Evolutionary conservation across 2,329 filamentous ascomycete species (phyloP).

Genomic region (Curvularia sp.): DNA sequence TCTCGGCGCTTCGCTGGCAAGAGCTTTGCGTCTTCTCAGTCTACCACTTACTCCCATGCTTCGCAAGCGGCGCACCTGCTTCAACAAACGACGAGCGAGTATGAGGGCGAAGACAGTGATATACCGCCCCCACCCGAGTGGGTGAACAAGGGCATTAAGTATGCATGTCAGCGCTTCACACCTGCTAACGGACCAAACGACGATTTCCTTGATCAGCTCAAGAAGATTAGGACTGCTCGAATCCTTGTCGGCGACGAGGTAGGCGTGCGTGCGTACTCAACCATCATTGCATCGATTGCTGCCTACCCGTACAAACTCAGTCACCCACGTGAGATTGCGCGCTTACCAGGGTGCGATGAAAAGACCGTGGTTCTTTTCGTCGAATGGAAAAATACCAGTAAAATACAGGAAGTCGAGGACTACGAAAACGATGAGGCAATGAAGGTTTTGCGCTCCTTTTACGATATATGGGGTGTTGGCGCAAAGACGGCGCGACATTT

Average conservation of each 20-base stretch:
- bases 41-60: constrained; percentile 18
- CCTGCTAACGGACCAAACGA: constrained; percentile 74
- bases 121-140: constrained; percentile 74
- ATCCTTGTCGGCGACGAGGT: constrained; percentile 77
- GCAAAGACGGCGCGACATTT: constrained; percentile 82
- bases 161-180: constrained; percentile 83
- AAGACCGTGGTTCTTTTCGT: constrained; percentile 81
- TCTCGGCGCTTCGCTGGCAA: constrained; percentile 46
- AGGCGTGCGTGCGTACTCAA: constrained; percentile 85
- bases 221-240: constrained; percentile 75
- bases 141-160: constrained; percentile 68
- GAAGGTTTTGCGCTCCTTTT: constrained; percentile 72
- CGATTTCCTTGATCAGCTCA: constrained; percentile 75
- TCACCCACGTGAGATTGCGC: constrained; percentile 53
- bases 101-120: constrained; percentile 64
- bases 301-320: constrained; percentile 74
- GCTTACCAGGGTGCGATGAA: constrained; percentile 78
- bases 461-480: constrained; percentile 91
- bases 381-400: constrained; percentile 72
- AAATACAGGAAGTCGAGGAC: constrained; percentile 68
- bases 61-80: constrained; percentile 56
- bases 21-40: constrained; percentile 38
- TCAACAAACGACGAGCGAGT: constrained; percentile 78
- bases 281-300: constrained; percentile 80
- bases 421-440: constrained; percentile 71